Evolutionary conservation across 2,329 filamentous ascomycete genomes (phyloP).

Genomic region (Aphanoascus verrucosus): DNA sequence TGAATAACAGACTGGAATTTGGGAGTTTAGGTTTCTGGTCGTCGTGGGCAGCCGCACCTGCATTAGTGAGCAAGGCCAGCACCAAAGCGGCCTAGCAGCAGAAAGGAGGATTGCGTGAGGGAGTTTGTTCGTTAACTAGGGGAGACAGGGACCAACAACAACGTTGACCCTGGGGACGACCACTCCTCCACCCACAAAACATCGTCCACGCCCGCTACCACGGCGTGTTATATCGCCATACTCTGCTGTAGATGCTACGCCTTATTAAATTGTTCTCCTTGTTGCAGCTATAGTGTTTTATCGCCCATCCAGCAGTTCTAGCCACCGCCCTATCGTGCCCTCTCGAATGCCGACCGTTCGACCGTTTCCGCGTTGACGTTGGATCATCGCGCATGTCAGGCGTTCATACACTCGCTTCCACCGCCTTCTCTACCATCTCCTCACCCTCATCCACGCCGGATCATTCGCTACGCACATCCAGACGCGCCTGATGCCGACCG

Average conservation of each 20-base stretch:
- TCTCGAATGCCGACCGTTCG: background rate
- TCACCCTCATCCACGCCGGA: background rate
- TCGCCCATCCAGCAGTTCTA: background rate
- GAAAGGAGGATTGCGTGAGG: background rate
- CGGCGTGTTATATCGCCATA: too few relatives aligned
- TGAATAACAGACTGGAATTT: background rate
- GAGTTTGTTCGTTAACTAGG: too few relatives aligned
- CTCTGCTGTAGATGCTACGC: too few relatives aligned
- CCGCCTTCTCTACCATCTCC: background rate
- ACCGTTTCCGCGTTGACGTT: background rate
- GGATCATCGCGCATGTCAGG: background rate
- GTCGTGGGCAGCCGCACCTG: constrained; percentile 8
- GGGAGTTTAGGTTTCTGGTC: background rate
- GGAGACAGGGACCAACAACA: constrained; percentile 4
- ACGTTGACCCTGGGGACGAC: background rate
- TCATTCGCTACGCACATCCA: background rate
- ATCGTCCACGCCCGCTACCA: too few relatives aligned
- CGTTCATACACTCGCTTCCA: background rate
- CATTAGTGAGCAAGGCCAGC: constrained; percentile 1
- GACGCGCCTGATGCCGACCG: background rate
- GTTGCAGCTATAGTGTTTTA: background rate
- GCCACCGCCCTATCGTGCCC: background rate
- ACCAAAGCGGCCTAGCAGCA: constrained; percentile 1
- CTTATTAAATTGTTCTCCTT: background rate
- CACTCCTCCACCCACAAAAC: too few relatives aligned